Conservation (phyloP, 306 rosid genomes). For the Rosa rugosa region DNA sequence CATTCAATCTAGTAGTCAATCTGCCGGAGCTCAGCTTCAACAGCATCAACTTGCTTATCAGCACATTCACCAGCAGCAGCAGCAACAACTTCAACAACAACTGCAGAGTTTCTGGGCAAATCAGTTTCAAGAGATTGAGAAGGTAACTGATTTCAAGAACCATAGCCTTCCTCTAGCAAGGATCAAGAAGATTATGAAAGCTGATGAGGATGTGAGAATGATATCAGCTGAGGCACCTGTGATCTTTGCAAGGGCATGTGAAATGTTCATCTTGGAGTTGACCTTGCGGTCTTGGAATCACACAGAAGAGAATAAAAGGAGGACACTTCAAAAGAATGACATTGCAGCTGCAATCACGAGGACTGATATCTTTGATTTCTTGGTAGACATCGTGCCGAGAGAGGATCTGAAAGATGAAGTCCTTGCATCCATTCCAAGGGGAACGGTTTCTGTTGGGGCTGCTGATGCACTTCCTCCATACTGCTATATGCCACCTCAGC, state of each 20-base stretch:
- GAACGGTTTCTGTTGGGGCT: slow-evolving; percentile 50
- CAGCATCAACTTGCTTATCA: slow-evolving; percentile 68
- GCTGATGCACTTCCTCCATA: slow-evolving; percentile 47
- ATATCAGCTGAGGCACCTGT: slow-evolving; percentile 77
- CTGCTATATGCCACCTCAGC: slow-evolving; percentile 50
- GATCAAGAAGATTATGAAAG: slow-evolving; percentile 79
- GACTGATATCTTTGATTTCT: slow-evolving; percentile 67
- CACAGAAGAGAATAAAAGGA: slow-evolving; percentile 68
- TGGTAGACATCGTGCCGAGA: slow-evolving; percentile 67
- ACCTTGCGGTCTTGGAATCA: slow-evolving; percentile 78
- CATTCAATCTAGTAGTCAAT: slow-evolving; percentile 45
- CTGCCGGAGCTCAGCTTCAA: slow-evolving; percentile 48
- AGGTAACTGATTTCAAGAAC: slow-evolving; percentile 67
- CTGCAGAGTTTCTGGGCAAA: slow-evolving; percentile 56
- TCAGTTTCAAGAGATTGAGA: slow-evolving; percentile 60
- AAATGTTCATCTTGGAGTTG: slow-evolving; percentile 69
- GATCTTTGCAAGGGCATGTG: slow-evolving; percentile 69
- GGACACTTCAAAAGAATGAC: slow-evolving; percentile 69
- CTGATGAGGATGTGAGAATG: slow-evolving; percentile 74
- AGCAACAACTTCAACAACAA: slow-evolving; percentile 57
- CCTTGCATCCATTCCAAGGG: slow-evolving; percentile 64
- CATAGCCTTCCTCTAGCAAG: slow-evolving; percentile 76
- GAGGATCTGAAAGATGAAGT: slow-evolving; percentile 75
- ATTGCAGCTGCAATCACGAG: slow-evolving; percentile 75
- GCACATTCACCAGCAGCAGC: slow-evolving; percentile 54